Evolutionary conservation across 140 eudicot species (phyloP).

Genomic region (Bidens hawaiensis): DNA sequence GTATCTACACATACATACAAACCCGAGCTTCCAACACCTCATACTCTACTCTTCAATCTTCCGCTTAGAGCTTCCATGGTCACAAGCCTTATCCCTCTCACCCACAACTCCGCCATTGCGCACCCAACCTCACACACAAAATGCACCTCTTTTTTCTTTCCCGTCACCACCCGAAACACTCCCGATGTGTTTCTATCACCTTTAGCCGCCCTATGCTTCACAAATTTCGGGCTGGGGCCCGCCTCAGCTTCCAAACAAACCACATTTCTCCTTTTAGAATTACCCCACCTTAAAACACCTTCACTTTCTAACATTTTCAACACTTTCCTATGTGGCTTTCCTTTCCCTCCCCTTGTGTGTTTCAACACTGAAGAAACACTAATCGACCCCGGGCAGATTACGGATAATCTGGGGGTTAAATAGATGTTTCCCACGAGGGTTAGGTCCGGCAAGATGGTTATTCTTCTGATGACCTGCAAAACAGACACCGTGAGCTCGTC

Average conservation of each 20-base stretch:
- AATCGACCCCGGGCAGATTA: no score
- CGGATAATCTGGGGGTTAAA: no score
- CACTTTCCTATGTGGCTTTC: conserved; percentile 57
- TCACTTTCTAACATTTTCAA: conserved; percentile 46
- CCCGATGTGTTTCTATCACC: conserved; percentile 55
- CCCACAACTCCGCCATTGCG: conserved; percentile 90
- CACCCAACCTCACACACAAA: conserved; percentile 80
- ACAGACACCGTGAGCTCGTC: no score
- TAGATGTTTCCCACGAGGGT: no score
- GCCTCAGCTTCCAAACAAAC: conserved; percentile 59
- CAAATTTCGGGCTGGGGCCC: conserved; percentile 64
- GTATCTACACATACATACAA: conserved; percentile 10
- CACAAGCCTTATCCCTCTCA: conserved; percentile 80
- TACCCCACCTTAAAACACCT: conserved; percentile 85
- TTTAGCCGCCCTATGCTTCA: conserved; percentile 51
- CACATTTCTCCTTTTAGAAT: conserved; percentile 63
- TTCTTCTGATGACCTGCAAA: no score
- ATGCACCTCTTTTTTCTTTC: conserved; percentile 80
- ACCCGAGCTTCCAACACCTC: conserved; percentile 4
- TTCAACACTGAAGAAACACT: no score
- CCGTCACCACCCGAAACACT: conserved; percentile 64
- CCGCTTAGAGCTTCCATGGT: conserved; percentile 40
- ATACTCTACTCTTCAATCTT: neutral
- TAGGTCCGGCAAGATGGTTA: no score
- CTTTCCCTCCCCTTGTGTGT: conserved; percentile 87